Percentiles rank a stretch among this genome's conserved stretches.
These are phyloP conservation scores for Psilocybe cubensis DNA, from an alignment of 768 basidiomycete species.

Conservation along the genomic window DNA sequence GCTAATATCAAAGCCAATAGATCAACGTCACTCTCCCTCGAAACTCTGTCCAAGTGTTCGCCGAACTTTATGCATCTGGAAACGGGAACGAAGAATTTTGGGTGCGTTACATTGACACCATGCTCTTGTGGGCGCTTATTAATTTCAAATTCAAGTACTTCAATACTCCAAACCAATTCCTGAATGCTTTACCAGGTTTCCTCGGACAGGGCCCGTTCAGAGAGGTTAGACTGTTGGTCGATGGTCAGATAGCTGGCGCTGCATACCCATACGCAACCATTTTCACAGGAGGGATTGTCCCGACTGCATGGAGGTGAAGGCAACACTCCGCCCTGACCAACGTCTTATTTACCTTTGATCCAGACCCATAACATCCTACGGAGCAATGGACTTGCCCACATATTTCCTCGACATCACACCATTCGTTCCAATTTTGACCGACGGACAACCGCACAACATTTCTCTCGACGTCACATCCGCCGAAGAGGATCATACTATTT, in stretches of 20 bases:
- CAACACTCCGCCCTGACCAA: background rate
- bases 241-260: constrained; percentile 48
- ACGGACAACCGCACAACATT: constrained; percentile 70
- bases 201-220: constrained; percentile 53
- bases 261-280: constrained; percentile 61
- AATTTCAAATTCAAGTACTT: constrained; percentile 51
- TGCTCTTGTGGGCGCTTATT: background rate
- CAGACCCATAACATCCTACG: constrained; percentile 77
- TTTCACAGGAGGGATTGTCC: constrained; percentile 78
- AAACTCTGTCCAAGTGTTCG: constrained; percentile 69
- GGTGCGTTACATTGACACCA: constrained; percentile 40
- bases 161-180: constrained; percentile 65
- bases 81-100: constrained; percentile 73
- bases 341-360: background rate
- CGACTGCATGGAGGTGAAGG: constrained; percentile 68
- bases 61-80: constrained; percentile 72
- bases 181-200: constrained; percentile 55
- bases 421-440: constrained; percentile 70
- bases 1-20: constrained; percentile 37
- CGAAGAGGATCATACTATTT: constrained; percentile 64
- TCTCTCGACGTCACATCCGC: constrained; percentile 76
- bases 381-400: constrained; percentile 76
- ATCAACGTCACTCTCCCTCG: constrained; percentile 69
- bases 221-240: constrained; percentile 51
- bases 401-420: constrained; percentile 81